Evolutionary conservation across 139 green algal species (phyloP).

Genomic region (Zygnema circumcarinatum): DNA sequence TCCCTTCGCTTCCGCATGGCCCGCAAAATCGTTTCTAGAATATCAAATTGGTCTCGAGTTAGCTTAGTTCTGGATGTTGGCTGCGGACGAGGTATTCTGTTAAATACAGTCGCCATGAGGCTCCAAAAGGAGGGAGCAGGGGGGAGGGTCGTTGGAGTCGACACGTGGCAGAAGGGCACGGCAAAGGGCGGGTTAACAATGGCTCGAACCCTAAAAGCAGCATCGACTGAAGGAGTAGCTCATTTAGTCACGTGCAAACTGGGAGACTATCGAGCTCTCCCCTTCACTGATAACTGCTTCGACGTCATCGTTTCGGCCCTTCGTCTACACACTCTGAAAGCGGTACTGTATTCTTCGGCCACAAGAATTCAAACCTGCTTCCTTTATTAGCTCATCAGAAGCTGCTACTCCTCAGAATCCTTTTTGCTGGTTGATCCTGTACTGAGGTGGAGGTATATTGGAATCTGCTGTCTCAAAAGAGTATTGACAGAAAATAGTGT

Average conservation of each 20-base stretch:
- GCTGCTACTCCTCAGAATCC: too few species aligned
- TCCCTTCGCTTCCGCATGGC: conserved; percentile 14
- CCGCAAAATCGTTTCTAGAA: too few species aligned
- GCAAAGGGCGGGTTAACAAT: conserved; percentile 13
- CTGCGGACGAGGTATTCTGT: conserved; percentile 46
- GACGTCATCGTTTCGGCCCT: conserved; percentile 46
- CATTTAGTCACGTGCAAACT: conserved; percentile 37
- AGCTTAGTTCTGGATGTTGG: conserved; percentile 42
- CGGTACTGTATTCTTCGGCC: too few species aligned
- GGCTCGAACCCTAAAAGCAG: background rate
- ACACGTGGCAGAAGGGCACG: conserved; percentile 8
- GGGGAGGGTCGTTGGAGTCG: conserved; percentile 21
- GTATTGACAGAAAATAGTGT: too few species aligned
- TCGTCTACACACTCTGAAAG: conserved; percentile 16
- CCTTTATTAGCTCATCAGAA: too few species aligned
- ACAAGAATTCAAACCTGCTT: too few species aligned
- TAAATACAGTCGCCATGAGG: conserved; percentile 23
- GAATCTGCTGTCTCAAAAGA: too few species aligned
- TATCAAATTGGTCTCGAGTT: conserved; percentile 34
- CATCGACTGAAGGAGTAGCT: conserved; percentile 26
- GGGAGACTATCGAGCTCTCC: conserved; percentile 2
- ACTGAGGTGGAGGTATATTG: too few species aligned
- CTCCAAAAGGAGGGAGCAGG: conserved; percentile 22
- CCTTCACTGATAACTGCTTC: conserved; percentile 38
- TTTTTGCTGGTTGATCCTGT: too few species aligned